These are phyloP conservation scores for Paradendryphiella salina DNA, from an alignment of 2,329 filamentous ascomycete species.

Conservation along the genomic window DNA sequence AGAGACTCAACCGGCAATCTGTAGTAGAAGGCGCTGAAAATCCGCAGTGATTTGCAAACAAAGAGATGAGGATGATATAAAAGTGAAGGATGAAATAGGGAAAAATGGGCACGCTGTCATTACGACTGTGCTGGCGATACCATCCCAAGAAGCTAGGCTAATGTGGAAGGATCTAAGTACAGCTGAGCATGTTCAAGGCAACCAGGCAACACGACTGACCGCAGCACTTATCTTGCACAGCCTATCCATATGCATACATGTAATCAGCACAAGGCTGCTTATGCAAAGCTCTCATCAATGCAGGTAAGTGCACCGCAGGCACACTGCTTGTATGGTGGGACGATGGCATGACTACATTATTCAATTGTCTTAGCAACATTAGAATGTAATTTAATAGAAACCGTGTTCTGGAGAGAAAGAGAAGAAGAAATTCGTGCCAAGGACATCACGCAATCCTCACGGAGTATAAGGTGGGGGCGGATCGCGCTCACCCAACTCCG, in stretches of 20 bases:
- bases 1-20: no score
- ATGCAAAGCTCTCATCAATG: no score
- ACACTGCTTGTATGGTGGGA: no score
- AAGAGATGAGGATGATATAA: background rate
- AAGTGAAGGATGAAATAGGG: no score
- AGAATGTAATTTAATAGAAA: no score
- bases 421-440: background rate
- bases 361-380: no score
- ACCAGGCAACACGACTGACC: background rate
- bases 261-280: no score
- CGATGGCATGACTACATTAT: no score
- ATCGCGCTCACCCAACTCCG: constrained; percentile 28
- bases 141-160: background rate
- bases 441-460: background rate
- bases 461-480: constrained; percentile 19
- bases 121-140: background rate
- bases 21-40: no score
- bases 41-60: no score
- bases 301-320: no score
- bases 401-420: background rate
- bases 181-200: background rate
- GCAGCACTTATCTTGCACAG: background rate
- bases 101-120: background rate
- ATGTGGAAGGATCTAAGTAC: background rate
- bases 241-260: background rate